Evolutionary conservation across 208 protist species (phyloP).

Genomic region (Wallacemonas sp.): DNA sequence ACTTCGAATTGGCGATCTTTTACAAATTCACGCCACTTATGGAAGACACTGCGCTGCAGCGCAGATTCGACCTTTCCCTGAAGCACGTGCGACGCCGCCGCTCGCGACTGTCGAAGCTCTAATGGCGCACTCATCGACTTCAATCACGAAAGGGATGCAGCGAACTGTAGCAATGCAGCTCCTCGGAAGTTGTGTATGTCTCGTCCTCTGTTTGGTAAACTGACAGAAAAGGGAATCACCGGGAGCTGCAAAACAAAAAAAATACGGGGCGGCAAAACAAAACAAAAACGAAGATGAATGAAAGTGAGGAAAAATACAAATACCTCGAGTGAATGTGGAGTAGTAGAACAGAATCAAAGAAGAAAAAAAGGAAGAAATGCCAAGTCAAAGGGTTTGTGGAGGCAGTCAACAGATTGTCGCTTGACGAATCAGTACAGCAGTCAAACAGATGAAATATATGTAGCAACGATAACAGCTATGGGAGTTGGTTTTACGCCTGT

Average conservation of each 20-base stretch:
- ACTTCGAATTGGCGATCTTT: conserved; percentile 33
- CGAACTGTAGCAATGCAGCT: no score
- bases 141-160: neutral
- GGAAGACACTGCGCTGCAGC: conserved; percentile 23
- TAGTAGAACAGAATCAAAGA: no score
- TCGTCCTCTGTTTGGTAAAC: no score
- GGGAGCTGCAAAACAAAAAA: neutral
- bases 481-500: no score
- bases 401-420: no score
- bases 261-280: conserved; percentile 20
- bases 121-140: conserved; percentile 4
- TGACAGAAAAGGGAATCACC: no score
- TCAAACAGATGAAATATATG: no score
- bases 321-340: no score
- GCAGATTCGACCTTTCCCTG: conserved; percentile 6
- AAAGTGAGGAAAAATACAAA: conserved; percentile 4
- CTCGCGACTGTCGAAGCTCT: neutral
- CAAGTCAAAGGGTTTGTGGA: no score
- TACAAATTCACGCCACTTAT: conserved; percentile 35
- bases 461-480: no score
- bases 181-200: no score
- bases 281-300: conserved; percentile 8
- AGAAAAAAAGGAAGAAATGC: conserved; percentile 1
- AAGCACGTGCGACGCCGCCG: neutral
- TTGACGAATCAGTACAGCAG: no score